phyloP scores from a whole-genome alignment of 129 eudicot species.

The Chrysanthemum lavandulifolium region DNA sequence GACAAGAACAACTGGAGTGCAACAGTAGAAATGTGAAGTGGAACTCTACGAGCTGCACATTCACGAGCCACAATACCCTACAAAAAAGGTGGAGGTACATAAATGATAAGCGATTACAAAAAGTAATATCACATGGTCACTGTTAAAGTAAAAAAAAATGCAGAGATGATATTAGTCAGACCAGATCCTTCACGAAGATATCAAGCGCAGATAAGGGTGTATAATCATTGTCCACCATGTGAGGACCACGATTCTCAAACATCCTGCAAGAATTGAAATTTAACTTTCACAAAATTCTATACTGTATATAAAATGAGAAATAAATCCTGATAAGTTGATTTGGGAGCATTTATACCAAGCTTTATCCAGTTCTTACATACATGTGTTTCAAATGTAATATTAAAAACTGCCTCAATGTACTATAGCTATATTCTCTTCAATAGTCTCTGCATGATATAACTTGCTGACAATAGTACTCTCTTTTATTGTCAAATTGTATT shows the following conservation, averaged over 20 bases:
- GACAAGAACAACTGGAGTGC: constrained; percentile 93
- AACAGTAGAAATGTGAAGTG: constrained; percentile 82
- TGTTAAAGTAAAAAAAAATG: not conserved
- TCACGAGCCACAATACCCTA: constrained; percentile 98
- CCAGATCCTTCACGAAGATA: constrained; percentile 99
- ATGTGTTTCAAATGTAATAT: too few species aligned
- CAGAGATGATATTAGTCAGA: constrained; percentile 38
- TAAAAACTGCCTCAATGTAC: too few species aligned
- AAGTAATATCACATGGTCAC: not conserved
- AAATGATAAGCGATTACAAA: constrained; percentile 11
- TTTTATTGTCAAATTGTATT: too few species aligned
- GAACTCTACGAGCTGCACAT: constrained; percentile 78
- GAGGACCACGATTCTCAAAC: constrained; percentile 99
- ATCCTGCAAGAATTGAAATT: constrained; percentile 62
- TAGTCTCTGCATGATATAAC: too few species aligned
- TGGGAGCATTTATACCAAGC: too few species aligned
- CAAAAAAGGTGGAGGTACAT: constrained; percentile 18
- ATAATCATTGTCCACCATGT: constrained; percentile 95
- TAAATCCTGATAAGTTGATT: too few species aligned
- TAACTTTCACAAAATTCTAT: not conserved
- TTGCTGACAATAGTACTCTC: too few species aligned
- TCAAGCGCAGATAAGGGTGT: constrained; percentile 98
- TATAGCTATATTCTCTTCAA: too few species aligned
- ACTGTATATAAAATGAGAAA: too few species aligned
- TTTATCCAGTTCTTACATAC: too few species aligned